Percentiles rank a stretch among this genome's conserved stretches.
These are phyloP conservation scores for Podosphaera fusca DNA, from an alignment of 2,329 filamentous ascomycete species.

Conservation along the genomic window DNA sequence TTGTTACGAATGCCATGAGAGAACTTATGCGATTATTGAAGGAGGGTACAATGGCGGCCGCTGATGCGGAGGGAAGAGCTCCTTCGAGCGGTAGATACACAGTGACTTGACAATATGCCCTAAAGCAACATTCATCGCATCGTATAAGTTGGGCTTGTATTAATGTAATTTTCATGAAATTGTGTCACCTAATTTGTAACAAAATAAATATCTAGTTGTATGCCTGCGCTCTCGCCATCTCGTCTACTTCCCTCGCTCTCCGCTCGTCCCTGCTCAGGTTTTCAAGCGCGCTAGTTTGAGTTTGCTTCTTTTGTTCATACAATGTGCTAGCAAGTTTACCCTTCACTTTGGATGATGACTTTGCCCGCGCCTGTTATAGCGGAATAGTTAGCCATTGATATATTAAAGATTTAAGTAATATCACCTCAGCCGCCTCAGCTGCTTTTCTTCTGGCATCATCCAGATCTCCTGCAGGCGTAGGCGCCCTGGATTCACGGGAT, in stretches of 20 bases:
- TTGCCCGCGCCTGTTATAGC: constrained; percentile 4
- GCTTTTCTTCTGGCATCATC: constrained; percentile 49
- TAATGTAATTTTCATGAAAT: background rate
- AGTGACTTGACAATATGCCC: constrained; percentile 34
- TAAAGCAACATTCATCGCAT: background rate
- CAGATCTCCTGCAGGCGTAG: constrained; percentile 20
- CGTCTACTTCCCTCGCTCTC: constrained; percentile 38
- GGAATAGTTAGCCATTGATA: background rate
- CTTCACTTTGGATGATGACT: constrained; percentile 26
- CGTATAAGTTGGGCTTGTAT: background rate
- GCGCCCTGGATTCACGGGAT: constrained; percentile 35
- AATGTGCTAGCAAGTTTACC: constrained; percentile 46
- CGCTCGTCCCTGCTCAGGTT: constrained; percentile 44
- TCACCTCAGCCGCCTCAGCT: constrained; percentile 65
- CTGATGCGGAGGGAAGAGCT: constrained; percentile 62
- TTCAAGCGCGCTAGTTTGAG: constrained; percentile 41
- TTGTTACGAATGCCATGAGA: constrained; percentile 72
- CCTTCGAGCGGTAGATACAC: constrained; percentile 67
- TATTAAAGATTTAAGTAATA: constrained; percentile 12
- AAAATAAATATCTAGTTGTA: constrained; percentile 25
- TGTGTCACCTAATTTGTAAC: background rate
- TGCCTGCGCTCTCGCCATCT: constrained; percentile 28
- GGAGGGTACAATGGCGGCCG: constrained; percentile 75
- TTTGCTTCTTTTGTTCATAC: constrained; percentile 53
- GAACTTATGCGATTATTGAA: constrained; percentile 73